phyloP scores from a whole-genome alignment of 176 grass and related monocot genomes.

The Carex kokanica region DNA sequence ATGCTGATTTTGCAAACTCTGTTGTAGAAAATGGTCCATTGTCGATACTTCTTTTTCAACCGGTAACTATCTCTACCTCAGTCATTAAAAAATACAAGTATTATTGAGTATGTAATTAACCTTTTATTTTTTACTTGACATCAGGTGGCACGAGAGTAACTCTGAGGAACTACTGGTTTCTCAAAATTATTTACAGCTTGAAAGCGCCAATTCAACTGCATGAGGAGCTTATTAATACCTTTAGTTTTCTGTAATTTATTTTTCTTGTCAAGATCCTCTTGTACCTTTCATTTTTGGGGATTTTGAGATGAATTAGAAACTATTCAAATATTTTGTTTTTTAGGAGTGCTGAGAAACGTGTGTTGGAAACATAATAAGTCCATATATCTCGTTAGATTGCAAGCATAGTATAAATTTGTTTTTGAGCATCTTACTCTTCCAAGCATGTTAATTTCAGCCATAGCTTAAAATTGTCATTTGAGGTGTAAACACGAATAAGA shows the following conservation, averaged over 20 bases:
- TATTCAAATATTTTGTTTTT: no score
- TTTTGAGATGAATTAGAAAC: neutral
- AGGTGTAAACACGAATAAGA: no score
- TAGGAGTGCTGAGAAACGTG: no score
- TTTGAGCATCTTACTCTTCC: no score
- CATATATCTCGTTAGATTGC: no score
- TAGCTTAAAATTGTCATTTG: no score
- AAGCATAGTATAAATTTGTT: no score
- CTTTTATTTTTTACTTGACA: neutral
- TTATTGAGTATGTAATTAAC: neutral
- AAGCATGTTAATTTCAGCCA: no score
- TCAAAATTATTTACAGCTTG: neutral
- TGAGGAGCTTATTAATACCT: neutral
- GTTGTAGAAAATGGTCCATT: constrained; percentile 45
- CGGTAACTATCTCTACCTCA: neutral
- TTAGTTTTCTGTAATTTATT: neutral
- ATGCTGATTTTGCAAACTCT: constrained; percentile 30
- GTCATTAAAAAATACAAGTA: neutral
- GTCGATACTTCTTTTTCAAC: constrained; percentile 64
- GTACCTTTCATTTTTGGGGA: neutral
- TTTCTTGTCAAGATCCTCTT: neutral
- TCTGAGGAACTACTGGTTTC: neutral
- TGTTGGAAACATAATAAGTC: no score
- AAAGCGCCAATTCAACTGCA: neutral
- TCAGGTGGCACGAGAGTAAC: neutral